These are phyloP conservation scores for Parachaetomium inaequale DNA, from an alignment of 495 filamentous ascomycete genomes.

Conservation along the genomic window DNA sequence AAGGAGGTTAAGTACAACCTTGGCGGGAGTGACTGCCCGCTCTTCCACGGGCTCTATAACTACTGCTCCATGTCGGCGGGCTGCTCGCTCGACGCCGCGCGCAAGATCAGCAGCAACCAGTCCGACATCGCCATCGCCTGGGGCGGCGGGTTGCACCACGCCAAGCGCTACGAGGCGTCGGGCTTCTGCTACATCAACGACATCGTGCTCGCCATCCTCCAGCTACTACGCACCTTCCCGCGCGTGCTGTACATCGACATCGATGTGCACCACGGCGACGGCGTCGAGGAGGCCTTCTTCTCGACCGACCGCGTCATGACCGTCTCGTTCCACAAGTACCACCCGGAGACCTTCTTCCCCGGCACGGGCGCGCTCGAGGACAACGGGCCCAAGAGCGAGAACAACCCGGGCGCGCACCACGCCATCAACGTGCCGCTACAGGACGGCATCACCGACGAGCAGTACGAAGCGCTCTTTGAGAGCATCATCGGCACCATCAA, in stretches of 20 bases:
- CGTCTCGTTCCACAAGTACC: slow-evolving; percentile 96
- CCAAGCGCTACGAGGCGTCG: slow-evolving; percentile 93
- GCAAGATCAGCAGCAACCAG: slow-evolving; percentile 79
- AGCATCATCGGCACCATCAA: slow-evolving; percentile 73
- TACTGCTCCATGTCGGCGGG: slow-evolving; percentile 94
- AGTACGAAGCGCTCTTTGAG: slow-evolving; percentile 82
- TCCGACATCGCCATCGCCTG: slow-evolving; percentile 96
- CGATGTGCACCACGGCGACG: slow-evolving; percentile 97
- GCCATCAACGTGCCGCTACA: slow-evolving; percentile 93
- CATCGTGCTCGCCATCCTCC: slow-evolving; percentile 93
- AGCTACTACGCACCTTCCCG: slow-evolving; percentile 89
- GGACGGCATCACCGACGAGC: slow-evolving; percentile 91
- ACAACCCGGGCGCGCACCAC: slow-evolving; percentile 88
- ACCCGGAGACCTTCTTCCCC: slow-evolving; percentile 83
- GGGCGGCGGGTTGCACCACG: slow-evolving; percentile 96
- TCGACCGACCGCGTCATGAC: slow-evolving; percentile 99
- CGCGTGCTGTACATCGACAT: slow-evolving; percentile 97
- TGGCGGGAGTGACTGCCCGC: slow-evolving; percentile 85
- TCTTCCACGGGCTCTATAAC: slow-evolving; percentile 92
- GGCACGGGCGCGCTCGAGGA: slow-evolving; percentile 92
- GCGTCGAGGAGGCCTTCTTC: slow-evolving; percentile 97
- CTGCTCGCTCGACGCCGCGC: slow-evolving; percentile 83
- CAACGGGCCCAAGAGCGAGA: slow-evolving; percentile 78
- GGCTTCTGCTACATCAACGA: slow-evolving; percentile 99
- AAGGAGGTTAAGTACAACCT: slow-evolving; percentile 69